Conservation (phyloP, 2,329 filamentous ascomycete species). For the Xylariaceae sp. region DNA sequence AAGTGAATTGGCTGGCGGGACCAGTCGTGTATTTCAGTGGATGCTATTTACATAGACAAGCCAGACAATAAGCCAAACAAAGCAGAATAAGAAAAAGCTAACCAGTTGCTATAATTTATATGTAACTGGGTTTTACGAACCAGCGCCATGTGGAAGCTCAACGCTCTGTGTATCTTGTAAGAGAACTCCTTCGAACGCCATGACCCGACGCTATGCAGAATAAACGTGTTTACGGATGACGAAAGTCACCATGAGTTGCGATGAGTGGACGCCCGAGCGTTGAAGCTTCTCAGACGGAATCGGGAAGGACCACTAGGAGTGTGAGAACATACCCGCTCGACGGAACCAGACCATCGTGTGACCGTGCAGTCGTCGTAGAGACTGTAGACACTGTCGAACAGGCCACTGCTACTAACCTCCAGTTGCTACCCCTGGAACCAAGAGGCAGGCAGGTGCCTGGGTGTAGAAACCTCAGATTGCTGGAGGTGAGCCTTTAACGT, state of each 20-base stretch:
- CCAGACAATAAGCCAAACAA: background rate
- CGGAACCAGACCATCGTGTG: background rate
- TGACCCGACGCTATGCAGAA: constrained; percentile 33
- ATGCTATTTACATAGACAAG: too few species aligned
- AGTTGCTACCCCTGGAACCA: too few species aligned
- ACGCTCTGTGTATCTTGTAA: constrained; percentile 14
- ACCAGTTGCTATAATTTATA: background rate
- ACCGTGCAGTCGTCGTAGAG: too few species aligned
- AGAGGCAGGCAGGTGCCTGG: too few species aligned
- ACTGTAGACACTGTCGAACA: too few species aligned
- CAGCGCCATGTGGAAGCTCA: constrained; percentile 7
- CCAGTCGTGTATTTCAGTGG: too few species aligned
- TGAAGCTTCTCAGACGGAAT: background rate
- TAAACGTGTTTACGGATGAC: constrained; percentile 19
- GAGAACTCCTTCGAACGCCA: constrained; percentile 28
- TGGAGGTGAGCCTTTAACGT: constrained; percentile 27
- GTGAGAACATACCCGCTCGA: background rate
- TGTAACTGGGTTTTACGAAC: constrained; percentile 3
- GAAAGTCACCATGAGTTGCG: background rate
- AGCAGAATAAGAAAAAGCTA: background rate
- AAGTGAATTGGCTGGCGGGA: too few species aligned
- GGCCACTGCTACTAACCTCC: too few species aligned
- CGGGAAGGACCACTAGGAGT: too few species aligned
- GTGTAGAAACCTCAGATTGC: too few species aligned
- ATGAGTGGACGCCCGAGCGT: background rate